Percentiles rank a stretch among this genome's conserved stretches.
phyloP scores from a whole-genome alignment of 2,329 filamentous ascomycete genomes.

The Herpomyces periplanetae region DNA sequence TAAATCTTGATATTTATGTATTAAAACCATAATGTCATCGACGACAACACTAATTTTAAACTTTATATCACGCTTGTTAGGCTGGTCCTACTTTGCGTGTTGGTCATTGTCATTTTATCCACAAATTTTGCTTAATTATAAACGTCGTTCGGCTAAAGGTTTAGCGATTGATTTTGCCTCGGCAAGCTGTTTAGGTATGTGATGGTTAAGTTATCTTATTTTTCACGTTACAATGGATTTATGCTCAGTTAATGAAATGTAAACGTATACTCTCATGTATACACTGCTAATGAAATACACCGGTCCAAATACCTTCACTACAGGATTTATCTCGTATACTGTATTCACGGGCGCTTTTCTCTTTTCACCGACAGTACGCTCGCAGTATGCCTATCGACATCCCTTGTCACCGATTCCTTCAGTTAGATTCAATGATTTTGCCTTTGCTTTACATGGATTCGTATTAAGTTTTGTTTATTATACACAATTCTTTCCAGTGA shows the following conservation, averaged over 20 bases:
- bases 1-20: no score
- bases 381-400: constrained; percentile 49
- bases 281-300: no score
- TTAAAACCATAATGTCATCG: no score
- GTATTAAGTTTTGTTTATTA: constrained; percentile 29
- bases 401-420: constrained; percentile 31
- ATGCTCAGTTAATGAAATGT: no score
- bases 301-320: no score
- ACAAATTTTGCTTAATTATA: constrained; percentile 41
- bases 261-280: no score
- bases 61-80: no score
- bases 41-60: no score
- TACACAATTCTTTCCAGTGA: constrained; percentile 26
- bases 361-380: constrained; percentile 32
- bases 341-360: constrained; percentile 34
- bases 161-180: constrained; percentile 59
- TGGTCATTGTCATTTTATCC: constrained; percentile 76
- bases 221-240: no score
- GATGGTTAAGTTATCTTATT: no score
- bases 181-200: constrained; percentile 28
- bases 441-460: constrained; percentile 46
- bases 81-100: constrained; percentile 4
- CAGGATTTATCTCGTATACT: constrained; percentile 33
- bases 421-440: constrained; percentile 57
- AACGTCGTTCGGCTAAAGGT: constrained; percentile 34